Conservation (phyloP, 1,139 yeast species). For the Kodamaea sp. region DNA sequence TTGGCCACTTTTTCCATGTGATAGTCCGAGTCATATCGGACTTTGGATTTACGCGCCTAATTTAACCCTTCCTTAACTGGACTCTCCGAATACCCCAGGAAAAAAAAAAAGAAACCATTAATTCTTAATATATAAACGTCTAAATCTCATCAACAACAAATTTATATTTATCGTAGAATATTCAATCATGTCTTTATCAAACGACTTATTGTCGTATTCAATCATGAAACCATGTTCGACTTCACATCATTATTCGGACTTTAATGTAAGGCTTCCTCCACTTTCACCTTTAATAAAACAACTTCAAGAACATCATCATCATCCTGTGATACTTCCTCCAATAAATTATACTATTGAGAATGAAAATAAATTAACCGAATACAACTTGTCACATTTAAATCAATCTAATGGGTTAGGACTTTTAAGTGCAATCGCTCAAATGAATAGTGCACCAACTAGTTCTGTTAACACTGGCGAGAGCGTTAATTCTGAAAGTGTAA, state of each 20-base stretch:
- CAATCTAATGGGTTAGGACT: constrained; percentile 15
- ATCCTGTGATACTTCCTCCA: constrained; percentile 4
- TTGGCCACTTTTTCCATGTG: too few relatives aligned
- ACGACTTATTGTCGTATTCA: constrained; percentile 33
- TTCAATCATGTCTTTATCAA: constrained; percentile 20
- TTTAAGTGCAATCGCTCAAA: constrained; percentile 13
- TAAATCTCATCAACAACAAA: constrained; percentile 1
- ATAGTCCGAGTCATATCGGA: too few relatives aligned
- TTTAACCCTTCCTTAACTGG: too few relatives aligned
- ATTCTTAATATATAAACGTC: constrained; percentile 1
- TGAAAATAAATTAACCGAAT: constrained; percentile 9
- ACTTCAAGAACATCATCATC: constrained; percentile 1
- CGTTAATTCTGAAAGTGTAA: too few relatives aligned
- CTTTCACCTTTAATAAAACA: constrained; percentile 13
- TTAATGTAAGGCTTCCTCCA: constrained; percentile 12
- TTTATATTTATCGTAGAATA: not conserved
- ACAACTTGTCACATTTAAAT: constrained; percentile 12
- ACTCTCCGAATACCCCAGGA: too few relatives aligned
- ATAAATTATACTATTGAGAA: constrained; percentile 3
- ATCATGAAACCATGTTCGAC: constrained; percentile 23
- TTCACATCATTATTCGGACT: not conserved
- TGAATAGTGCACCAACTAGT: constrained; percentile 2
- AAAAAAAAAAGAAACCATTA: not conserved
- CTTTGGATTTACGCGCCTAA: too few relatives aligned
- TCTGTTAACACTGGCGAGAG: constrained; percentile 7